phyloP scores from a whole-genome alignment of 192 early-diverging fungal genomes.

The Umbelopsis sp. region DNA sequence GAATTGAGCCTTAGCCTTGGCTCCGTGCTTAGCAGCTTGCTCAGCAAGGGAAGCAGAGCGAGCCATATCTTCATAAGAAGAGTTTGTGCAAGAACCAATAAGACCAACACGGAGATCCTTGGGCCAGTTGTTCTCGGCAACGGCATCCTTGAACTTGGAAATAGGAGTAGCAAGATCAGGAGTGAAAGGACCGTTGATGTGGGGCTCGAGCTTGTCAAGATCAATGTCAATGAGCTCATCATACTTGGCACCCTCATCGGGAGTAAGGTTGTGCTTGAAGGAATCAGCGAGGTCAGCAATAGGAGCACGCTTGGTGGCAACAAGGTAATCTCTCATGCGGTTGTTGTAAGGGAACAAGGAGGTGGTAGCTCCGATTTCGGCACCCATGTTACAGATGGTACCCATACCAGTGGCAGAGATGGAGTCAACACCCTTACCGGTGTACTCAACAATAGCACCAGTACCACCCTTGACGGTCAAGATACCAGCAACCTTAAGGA shows the following conservation, averaged over 20 bases:
- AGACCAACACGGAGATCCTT: constrained; percentile 86
- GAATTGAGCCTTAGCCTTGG: constrained; percentile 83
- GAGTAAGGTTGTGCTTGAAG: constrained; percentile 87
- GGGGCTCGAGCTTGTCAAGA: constrained; percentile 90
- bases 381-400: constrained; percentile 99
- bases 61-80: constrained; percentile 97
- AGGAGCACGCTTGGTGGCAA: constrained; percentile 78
- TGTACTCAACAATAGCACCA: constrained; percentile 97
- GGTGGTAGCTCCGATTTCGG: constrained; percentile 97
- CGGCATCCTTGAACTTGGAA: constrained; percentile 88
- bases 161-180: constrained; percentile 94
- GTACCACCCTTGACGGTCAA: constrained; percentile 98
- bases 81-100: constrained; percentile 99
- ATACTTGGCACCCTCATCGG: constrained; percentile 87
- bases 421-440: constrained; percentile 91
- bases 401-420: constrained; percentile 98
- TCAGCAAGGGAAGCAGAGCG: constrained; percentile 88
- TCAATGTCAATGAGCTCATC: constrained; percentile 96
- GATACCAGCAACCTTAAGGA: constrained; percentile 92
- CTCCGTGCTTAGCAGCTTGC: constrained; percentile 79
- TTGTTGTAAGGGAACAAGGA: constrained; percentile 94
- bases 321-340: constrained; percentile 91
- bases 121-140: constrained; percentile 87
- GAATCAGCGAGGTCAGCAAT: constrained; percentile 80
- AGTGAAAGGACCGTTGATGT: constrained; percentile 98